Conservation (phyloP, 2,329 filamentous ascomycete species). For the Penicillium sp. region DNA sequence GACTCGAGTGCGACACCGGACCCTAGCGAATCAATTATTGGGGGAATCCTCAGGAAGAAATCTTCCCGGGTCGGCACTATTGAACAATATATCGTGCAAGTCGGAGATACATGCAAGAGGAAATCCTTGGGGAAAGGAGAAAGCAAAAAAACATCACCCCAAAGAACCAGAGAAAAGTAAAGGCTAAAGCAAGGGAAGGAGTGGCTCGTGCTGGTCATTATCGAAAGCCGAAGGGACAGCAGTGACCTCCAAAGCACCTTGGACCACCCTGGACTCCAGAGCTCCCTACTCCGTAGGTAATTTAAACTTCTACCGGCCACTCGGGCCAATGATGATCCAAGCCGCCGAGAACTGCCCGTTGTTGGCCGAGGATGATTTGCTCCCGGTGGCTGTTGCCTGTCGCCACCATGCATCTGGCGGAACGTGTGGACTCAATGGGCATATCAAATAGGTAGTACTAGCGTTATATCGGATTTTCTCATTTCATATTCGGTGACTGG, state of each 20-base stretch:
- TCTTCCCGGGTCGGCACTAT: background rate
- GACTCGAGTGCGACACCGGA: background rate
- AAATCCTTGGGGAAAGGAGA: background rate
- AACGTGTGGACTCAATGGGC: constrained; percentile 12
- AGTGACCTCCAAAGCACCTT: background rate
- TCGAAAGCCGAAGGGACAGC: constrained; percentile 2
- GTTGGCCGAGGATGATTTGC: constrained; percentile 23
- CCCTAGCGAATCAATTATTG: background rate
- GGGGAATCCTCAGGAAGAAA: background rate
- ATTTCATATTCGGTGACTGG: background rate
- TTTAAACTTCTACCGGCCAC: constrained; percentile 22
- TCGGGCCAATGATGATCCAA: constrained; percentile 23
- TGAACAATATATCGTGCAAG: background rate
- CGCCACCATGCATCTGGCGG: constrained; percentile 18
- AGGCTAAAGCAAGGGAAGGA: constrained; percentile 7
- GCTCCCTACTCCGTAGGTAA: constrained; percentile 5
- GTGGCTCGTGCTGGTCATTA: constrained; percentile 10
- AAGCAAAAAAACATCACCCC: background rate
- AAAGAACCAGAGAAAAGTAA: constrained; percentile 1
- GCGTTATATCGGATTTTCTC: background rate
- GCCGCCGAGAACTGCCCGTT: constrained; percentile 17
- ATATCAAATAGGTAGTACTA: background rate
- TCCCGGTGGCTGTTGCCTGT: constrained; percentile 20
- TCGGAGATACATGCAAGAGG: background rate
- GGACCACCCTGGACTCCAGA: background rate